Evolutionary conservation across 306 rosid species (phyloP).

Genomic region (Vigna radiata): DNA sequence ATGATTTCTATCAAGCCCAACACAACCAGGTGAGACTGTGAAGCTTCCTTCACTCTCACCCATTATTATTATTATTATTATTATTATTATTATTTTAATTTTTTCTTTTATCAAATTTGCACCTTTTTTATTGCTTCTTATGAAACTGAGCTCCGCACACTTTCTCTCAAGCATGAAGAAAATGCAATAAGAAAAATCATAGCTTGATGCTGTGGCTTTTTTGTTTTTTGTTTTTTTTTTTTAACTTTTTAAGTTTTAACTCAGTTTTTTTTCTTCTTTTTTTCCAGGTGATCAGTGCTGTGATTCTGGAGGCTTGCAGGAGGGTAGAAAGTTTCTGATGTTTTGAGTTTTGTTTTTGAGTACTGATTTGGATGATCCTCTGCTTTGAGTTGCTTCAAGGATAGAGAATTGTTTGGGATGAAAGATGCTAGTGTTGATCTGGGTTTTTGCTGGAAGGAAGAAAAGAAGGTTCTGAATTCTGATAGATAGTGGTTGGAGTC

Average conservation of each 20-base stretch:
- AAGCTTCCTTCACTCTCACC: slow-evolving; percentile 46
- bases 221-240: not conserved
- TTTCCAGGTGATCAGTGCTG: slow-evolving; percentile 36
- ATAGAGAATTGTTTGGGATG: slow-evolving; percentile 43
- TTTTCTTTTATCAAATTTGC: not conserved
- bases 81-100: too few relatives aligned
- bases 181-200: slow-evolving; percentile 1
- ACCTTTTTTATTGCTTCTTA: slow-evolving; percentile 13
- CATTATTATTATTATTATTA: not conserved
- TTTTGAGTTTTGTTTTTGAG: slow-evolving; percentile 13
- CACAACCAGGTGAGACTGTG: slow-evolving; percentile 43
- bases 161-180: not conserved
- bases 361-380: slow-evolving; percentile 33
- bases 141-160: not conserved
- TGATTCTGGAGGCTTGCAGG: slow-evolving; percentile 46
- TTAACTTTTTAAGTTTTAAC: slow-evolving; percentile 10
- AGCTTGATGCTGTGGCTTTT: slow-evolving; percentile 27
- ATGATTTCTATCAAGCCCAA: slow-evolving; percentile 42
- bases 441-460: slow-evolving; percentile 65
- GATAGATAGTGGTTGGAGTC: slow-evolving; percentile 32
- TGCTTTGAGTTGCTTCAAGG: slow-evolving; percentile 43
- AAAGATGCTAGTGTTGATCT: slow-evolving; percentile 63
- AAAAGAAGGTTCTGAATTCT: slow-evolving; percentile 42
- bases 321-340: slow-evolving; percentile 12
- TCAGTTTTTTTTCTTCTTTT: slow-evolving; percentile 1